Percentiles rank a stretch among this genome's conserved stretches.
Evolutionary conservation across 1,139 yeast species (phyloP).

Genomic region (Blastobotrys apis): DNA sequence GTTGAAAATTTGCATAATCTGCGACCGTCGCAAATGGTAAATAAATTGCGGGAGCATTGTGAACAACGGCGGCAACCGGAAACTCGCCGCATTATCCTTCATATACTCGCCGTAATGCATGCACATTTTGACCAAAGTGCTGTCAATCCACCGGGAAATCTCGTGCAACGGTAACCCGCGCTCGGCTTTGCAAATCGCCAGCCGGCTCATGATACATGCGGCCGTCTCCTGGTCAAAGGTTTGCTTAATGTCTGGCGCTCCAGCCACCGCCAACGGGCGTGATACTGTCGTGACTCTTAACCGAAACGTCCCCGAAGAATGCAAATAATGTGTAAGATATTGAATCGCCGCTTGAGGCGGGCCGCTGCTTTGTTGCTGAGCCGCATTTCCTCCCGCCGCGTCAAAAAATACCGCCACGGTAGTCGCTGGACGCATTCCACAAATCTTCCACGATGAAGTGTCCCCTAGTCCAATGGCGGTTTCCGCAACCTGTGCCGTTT

Average conservation of each 20-base stretch:
- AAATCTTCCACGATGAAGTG: slow-evolving; percentile 80
- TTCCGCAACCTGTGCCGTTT: slow-evolving; percentile 69
- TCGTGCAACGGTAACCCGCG: slow-evolving; percentile 54
- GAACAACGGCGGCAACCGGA: slow-evolving; percentile 63
- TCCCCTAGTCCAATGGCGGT: slow-evolving; percentile 93
- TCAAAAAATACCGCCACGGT: slow-evolving; percentile 88
- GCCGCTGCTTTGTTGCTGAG: slow-evolving; percentile 26
- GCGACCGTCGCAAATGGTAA: slow-evolving; percentile 68
- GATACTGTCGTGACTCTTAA: slow-evolving; percentile 45
- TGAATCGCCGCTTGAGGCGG: slow-evolving; percentile 46
- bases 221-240: slow-evolving; percentile 71
- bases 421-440: slow-evolving; percentile 79
- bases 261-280: slow-evolving; percentile 19
- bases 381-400: slow-evolving; percentile 12
- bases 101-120: slow-evolving; percentile 72
- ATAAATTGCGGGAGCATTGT: slow-evolving; percentile 72
- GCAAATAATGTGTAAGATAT: slow-evolving; percentile 64
- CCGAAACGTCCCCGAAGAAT: slow-evolving; percentile 43
- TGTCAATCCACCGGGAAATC: slow-evolving; percentile 72
- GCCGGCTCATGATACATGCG: slow-evolving; percentile 55
- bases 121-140: slow-evolving; percentile 68
- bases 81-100: slow-evolving; percentile 62
- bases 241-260: slow-evolving; percentile 26
- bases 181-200: slow-evolving; percentile 47
- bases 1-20: slow-evolving; percentile 64